Base-by-base conservation (phyloP, 805 yeast genomes). In the Saccharomycopsis sp. region DNA sequence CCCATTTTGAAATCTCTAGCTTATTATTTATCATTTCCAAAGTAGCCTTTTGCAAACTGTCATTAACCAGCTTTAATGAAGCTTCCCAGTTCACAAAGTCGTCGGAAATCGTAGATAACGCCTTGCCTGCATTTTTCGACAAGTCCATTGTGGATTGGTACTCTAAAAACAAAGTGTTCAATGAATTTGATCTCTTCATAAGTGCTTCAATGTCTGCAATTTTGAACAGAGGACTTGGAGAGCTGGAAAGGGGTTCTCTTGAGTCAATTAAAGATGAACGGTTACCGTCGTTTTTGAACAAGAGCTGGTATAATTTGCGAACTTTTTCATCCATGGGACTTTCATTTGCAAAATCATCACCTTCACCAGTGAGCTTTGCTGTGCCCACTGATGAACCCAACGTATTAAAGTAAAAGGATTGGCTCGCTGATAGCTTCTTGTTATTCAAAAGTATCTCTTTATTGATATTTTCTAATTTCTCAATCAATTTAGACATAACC, bases 381-480 rank as follows among this genome's bases (percentile, higher is more conserved):
- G n/a, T n/a, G n/a, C n/a, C n/a, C n/a, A n/a, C n/a, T n/a, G n/a
- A n/a, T n/a, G n/a, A n/a, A n/a, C n/a, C n/a, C n/a, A n/a, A n/a
- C 9, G 27, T 25, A 13, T 38, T 31, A 27, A 34, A 33, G 26
- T 34, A 45, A 13, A 41, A 42, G 22, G 42, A 32, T 27, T 39
- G 43, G 13, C 32, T 42, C 9, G 46, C 36, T 12, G 36, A 32
- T 19, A 45, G 17, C 30, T 46, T 46, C 16, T 41, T 46, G 20
- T 43, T 46, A 18, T 46, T 46, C 5, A 43, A 32, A 9, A 26
- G 26, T 4, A 46, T 46, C 15, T 46, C 47, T 34, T 34, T 43
- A 26, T 47, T 43, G 4, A 47, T 34, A 1, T 40, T n/a, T 36
- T 47, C 50, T 38, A 47, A 37, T 19, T 41, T 47, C 3, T 29